Conservation (phyloP, 2,329 filamentous ascomycete species). For the Botrytis hyacinthi region DNA sequence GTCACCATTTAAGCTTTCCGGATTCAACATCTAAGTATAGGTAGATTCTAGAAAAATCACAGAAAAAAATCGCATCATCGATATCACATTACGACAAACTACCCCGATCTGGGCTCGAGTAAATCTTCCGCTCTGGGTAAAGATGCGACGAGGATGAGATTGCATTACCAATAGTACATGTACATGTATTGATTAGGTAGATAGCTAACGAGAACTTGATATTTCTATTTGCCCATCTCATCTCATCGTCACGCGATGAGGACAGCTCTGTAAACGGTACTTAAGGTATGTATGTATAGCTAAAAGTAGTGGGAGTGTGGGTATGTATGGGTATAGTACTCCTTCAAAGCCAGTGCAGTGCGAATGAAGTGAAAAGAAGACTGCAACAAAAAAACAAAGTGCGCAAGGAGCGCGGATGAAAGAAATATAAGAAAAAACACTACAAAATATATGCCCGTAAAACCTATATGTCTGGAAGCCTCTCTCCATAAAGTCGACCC, state of each 20-base stretch:
- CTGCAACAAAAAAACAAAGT: not conserved
- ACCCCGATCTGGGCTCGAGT: not conserved
- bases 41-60: not conserved
- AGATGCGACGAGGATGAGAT: not conserved
- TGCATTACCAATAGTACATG: not conserved
- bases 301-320: slow-evolving; percentile 11
- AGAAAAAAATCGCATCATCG: not conserved
- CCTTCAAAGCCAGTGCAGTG: slow-evolving; percentile 11
- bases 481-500: slow-evolving; percentile 2
- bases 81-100: not conserved
- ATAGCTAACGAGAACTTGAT: not conserved
- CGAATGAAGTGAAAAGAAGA: not conserved
- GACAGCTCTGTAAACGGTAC: not conserved
- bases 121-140: not conserved
- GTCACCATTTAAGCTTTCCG: not conserved
- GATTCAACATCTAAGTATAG: not conserved
- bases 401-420: not conserved
- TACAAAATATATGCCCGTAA: slow-evolving; percentile 13
- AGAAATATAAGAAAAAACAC: slow-evolving; percentile 5
- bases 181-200: too few relatives aligned
- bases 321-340: slow-evolving; percentile 18
- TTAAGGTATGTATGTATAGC: not conserved
- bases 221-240: not conserved
- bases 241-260: not conserved
- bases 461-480: slow-evolving; percentile 7